Conservation (phyloP, 163 green algal genomes). For the Volvox carteri region DNA sequence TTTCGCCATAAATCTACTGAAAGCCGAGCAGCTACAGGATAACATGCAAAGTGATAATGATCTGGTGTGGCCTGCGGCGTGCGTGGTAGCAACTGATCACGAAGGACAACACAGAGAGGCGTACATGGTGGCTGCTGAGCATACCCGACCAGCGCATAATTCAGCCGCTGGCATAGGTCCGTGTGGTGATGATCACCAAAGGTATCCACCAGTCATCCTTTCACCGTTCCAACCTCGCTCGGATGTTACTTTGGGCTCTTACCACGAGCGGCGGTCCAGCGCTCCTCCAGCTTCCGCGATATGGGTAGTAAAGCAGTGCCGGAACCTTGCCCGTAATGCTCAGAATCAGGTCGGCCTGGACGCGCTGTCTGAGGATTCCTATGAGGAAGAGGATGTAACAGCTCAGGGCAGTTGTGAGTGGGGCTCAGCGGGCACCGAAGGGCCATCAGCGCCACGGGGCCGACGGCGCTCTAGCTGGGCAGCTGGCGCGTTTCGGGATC, state of each 20-base stretch:
- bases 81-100: neutral
- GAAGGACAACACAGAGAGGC: too few species aligned
- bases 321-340: neutral
- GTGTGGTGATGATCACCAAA: too few species aligned
- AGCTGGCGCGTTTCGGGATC: neutral
- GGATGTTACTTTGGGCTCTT: too few species aligned
- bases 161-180: neutral
- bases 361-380: neutral
- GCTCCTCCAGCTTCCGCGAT: neutral
- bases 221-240: neutral
- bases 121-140: neutral
- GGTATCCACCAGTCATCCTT: neutral
- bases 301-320: neutral
- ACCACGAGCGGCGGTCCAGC: neutral
- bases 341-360: neutral
- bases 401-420: neutral
- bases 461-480: conserved; percentile 37
- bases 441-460: neutral
- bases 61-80: neutral
- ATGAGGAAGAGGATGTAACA: neutral
- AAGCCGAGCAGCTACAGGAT: too few species aligned
- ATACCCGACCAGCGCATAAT: neutral
- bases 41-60: neutral
- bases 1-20: too few species aligned
- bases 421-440: neutral